Percentiles rank a stretch among this genome's conserved stretches.
Conservation (phyloP, 2,329 filamentous ascomycete genomes). For the Bipolaris gigantea region DNA sequence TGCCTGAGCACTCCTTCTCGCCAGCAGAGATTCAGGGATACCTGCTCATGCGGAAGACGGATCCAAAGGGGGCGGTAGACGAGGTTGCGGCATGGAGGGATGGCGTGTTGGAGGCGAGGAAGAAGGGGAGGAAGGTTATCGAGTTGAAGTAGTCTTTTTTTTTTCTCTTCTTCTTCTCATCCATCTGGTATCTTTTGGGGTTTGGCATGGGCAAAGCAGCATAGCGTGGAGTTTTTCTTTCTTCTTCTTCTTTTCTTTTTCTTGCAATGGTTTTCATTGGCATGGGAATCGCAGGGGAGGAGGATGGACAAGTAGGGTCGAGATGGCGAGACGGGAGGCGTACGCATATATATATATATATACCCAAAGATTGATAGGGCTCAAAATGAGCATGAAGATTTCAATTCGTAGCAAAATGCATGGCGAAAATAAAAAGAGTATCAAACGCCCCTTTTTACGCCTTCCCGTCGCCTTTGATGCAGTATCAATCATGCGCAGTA, state of each 20-base stretch:
- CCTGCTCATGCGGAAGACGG: conserved; percentile 11
- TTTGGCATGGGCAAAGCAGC: not conserved
- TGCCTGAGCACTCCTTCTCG: conserved; percentile 12
- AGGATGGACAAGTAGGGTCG: no score
- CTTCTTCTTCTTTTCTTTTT: no score
- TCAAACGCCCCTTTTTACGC: not conserved
- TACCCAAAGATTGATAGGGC: no score
- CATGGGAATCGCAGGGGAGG: no score
- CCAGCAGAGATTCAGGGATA: conserved; percentile 20
- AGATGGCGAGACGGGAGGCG: no score
- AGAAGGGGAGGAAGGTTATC: conserved; percentile 8
- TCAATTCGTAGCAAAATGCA: no score
- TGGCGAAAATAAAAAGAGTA: not conserved
- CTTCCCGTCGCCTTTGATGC: not conserved
- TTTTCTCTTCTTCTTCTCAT: not conserved
- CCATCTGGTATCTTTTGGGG: no score
- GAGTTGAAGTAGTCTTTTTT: not conserved
- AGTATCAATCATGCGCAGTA: no score
- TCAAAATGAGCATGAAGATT: no score
- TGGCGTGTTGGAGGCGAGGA: conserved; percentile 8
- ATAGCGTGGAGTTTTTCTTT: no score
- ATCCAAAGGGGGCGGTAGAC: conserved; percentile 7
- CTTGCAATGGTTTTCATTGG: no score
- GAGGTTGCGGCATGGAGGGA: conserved; percentile 5
- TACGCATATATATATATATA: no score